phyloP scores from a whole-genome alignment of 257 asterid species.

The Rauvolfia tetraphylla region DNA sequence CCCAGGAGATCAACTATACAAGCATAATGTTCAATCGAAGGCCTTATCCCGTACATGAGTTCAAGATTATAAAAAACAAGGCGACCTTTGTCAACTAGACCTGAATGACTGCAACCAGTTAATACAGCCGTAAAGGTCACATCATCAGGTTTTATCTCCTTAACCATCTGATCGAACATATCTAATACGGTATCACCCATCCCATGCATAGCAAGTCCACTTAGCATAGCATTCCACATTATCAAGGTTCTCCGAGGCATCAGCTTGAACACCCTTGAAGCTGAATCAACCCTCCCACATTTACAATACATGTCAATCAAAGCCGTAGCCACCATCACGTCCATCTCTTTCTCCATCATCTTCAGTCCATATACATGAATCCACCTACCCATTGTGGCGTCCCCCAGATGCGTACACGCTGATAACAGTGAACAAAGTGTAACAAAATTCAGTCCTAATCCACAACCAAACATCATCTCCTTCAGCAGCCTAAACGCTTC shows the following conservation, averaged over 20 bases:
- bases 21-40: conserved; percentile 76
- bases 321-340: conserved; percentile 55
- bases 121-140: conserved; percentile 66
- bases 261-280: conserved; percentile 43
- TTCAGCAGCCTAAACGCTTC: conserved; percentile 54
- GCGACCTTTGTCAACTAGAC: conserved; percentile 65
- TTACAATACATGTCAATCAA: conserved; percentile 86
- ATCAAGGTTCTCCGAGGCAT: conserved; percentile 45
- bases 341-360: conserved; percentile 28
- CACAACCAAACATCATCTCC: conserved; percentile 46
- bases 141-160: conserved; percentile 59
- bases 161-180: conserved; percentile 56
- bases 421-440: conserved; percentile 56
- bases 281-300: conserved; percentile 59
- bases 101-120: conserved; percentile 85
- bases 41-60: conserved; percentile 35
- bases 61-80: conserved; percentile 51
- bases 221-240: conserved; percentile 71
- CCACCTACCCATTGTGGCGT: conserved; percentile 60
- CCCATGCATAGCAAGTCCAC: conserved; percentile 87
- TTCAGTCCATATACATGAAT: conserved; percentile 52
- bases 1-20: conserved; percentile 78
- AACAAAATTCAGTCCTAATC: conserved; percentile 40
- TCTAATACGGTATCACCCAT: conserved; percentile 44
- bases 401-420: conserved; percentile 65